Percentiles rank a stretch among this genome's conserved stretches.
Evolutionary conservation across 371 early-diverging fungal species (phyloP).

Genomic region (Batrachochytrium dendrobatidis): DNA sequence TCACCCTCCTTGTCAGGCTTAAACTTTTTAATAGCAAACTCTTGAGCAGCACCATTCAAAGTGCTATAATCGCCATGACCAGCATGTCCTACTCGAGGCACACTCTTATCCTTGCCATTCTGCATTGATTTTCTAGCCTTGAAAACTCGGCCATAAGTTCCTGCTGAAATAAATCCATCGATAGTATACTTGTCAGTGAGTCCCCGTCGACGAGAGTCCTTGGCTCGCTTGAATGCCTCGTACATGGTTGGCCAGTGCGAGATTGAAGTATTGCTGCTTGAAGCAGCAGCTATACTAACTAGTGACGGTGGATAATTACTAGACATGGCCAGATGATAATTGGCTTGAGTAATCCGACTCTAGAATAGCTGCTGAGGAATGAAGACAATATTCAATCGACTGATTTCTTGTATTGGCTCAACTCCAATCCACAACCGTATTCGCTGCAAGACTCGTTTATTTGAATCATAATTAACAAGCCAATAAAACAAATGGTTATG

Average conservation of each 20-base stretch:
- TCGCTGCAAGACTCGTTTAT: too few species aligned
- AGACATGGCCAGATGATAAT: too few species aligned
- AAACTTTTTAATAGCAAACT: constrained; percentile 89
- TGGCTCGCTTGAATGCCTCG: constrained; percentile 8
- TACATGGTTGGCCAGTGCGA: too few species aligned
- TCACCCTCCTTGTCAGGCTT: constrained; percentile 92
- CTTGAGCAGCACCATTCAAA: constrained; percentile 11
- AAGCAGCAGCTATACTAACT: neutral
- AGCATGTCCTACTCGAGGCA: constrained; percentile 15
- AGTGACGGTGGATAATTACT: too few species aligned
- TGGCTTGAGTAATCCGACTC: too few species aligned
- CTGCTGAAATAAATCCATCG: constrained; percentile 83
- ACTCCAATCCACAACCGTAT: too few species aligned
- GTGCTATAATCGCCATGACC: neutral
- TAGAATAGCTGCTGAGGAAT: too few species aligned
- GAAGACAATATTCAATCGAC: too few species aligned
- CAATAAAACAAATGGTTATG: too few species aligned
- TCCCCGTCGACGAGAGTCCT: constrained; percentile 53
- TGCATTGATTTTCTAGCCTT: constrained; percentile 58
- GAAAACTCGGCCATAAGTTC: constrained; percentile 92
- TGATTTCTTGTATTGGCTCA: too few species aligned
- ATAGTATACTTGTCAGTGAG: constrained; percentile 74
- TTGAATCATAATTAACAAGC: too few species aligned
- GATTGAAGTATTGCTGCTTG: neutral
- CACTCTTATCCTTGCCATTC: too few species aligned